A percentile compares a stretch with the other conserved stretches of the same genome.
Evolutionary conservation across 139 green algal species (phyloP).

Genomic region (Desmodesmus armatus): DNA sequence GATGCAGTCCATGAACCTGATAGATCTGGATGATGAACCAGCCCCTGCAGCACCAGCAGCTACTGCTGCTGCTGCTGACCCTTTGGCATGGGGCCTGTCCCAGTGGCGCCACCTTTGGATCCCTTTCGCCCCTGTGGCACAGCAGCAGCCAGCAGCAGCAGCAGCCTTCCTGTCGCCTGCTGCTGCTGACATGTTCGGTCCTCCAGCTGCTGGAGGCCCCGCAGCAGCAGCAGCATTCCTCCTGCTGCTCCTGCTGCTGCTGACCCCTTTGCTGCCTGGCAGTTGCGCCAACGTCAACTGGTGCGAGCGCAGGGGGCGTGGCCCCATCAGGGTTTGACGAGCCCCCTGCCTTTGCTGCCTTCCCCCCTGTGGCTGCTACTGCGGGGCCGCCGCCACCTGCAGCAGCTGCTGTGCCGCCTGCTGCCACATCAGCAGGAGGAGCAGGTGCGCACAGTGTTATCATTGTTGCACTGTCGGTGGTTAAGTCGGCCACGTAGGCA

Average conservation of each 20-base stretch:
- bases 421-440: conserved; percentile 5
- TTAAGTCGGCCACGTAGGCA: too few relatives aligned
- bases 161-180: not conserved
- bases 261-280: not conserved
- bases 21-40: conserved; percentile 43
- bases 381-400: not conserved
- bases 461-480: conserved; percentile 7
- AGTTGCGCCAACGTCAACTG: not conserved
- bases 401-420: conserved; percentile 38
- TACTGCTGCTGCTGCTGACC: conserved; percentile 21
- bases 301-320: too few relatives aligned
- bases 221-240: not conserved
- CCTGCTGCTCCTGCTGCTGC: conserved; percentile 11
- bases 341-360: not conserved
- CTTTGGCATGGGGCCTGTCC: conserved; percentile 20
- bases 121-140: not conserved
- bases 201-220: too few relatives aligned
- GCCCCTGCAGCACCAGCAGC: not conserved
- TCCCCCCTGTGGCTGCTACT: not conserved
- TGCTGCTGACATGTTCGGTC: not conserved
- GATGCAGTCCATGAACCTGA: conserved; percentile 36
- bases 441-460: not conserved
- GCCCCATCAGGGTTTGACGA: not conserved
- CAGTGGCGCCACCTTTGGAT: not conserved
- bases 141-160: not conserved